Evolutionary conservation across 192 early-diverging fungal species (phyloP).

Genomic region (Coemansia sp.): DNA sequence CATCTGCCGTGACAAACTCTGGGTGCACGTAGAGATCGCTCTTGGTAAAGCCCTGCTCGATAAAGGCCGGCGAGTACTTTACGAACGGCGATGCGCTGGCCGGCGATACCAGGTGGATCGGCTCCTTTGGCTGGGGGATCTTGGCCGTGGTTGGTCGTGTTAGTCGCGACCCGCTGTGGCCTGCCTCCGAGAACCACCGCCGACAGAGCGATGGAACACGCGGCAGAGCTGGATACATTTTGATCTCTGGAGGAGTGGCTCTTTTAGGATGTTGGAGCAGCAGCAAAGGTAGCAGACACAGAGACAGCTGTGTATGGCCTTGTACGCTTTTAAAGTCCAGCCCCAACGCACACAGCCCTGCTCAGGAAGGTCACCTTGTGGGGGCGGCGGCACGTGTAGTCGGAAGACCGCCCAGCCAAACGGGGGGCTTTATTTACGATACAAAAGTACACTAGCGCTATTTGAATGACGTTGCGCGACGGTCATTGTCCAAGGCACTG

Average conservation of each 20-base stretch:
- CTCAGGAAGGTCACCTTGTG: too few species aligned
- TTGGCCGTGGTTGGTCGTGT: constrained; percentile 9
- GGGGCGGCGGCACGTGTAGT: too few species aligned
- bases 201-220: neutral
- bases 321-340: too few species aligned
- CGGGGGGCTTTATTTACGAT: neutral
- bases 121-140: constrained; percentile 22
- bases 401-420: too few species aligned
- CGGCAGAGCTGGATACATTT: too few species aligned
- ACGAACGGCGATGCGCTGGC: constrained; percentile 9
- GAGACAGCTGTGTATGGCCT: too few species aligned
- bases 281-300: too few species aligned
- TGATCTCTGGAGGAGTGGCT: neutral
- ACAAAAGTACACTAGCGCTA: neutral
- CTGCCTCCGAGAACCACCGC: constrained; percentile 4
- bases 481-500: too few species aligned
- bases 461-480: too few species aligned
- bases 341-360: too few species aligned
- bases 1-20: constrained; percentile 27
- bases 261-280: neutral
- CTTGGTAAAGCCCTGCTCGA: constrained; percentile 10
- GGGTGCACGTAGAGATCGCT: constrained; percentile 37
- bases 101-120: constrained; percentile 15
- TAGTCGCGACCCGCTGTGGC: constrained; percentile 10
- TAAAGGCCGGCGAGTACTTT: constrained; percentile 21